Evolutionary conservation across 192 early-diverging fungal genomes (phyloP).

Genomic region (Mortierella hygrophila): DNA sequence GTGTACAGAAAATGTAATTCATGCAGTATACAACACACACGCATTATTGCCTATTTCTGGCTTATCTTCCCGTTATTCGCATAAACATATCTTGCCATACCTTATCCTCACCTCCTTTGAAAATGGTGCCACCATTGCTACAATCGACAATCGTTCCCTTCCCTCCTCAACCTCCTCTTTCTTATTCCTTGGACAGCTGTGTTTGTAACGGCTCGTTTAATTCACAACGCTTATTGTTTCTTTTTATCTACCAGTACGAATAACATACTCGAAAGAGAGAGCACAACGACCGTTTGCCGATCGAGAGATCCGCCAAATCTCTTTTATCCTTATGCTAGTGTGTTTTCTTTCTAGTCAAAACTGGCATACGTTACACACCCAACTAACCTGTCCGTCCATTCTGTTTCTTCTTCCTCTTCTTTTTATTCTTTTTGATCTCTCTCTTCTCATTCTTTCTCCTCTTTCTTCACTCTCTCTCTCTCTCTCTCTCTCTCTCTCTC

Average conservation of each 20-base stretch:
- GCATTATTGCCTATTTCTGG: too few species aligned
- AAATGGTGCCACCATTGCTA: neutral
- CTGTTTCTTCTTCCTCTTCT: neutral
- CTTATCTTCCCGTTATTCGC: too few species aligned
- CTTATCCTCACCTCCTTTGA: too few species aligned
- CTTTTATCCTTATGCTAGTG: slow-evolving; percentile 1
- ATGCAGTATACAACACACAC: neutral
- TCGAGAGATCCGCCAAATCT: slow-evolving; percentile 5
- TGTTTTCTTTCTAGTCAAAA: slow-evolving; percentile 5
- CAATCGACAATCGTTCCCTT: neutral
- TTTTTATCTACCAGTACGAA: neutral
- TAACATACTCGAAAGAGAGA: neutral
- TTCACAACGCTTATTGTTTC: neutral
- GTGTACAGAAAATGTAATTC: neutral
- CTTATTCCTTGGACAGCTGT: neutral
- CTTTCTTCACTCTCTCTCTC: neutral
- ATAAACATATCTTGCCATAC: neutral
- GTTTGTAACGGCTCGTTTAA: neutral
- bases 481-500: too few species aligned
- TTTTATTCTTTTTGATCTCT: neutral
- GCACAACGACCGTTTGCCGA: neutral
- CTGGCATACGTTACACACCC: slow-evolving; percentile 1
- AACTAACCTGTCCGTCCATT: neutral
- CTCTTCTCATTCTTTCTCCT: neutral
- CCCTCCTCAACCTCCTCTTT: neutral